A percentile compares a stretch with the other conserved stretches of the same genome.
These are phyloP conservation scores for Psilocybe cubensis DNA, from an alignment of 768 basidiomycete species.

Conservation along the genomic window DNA sequence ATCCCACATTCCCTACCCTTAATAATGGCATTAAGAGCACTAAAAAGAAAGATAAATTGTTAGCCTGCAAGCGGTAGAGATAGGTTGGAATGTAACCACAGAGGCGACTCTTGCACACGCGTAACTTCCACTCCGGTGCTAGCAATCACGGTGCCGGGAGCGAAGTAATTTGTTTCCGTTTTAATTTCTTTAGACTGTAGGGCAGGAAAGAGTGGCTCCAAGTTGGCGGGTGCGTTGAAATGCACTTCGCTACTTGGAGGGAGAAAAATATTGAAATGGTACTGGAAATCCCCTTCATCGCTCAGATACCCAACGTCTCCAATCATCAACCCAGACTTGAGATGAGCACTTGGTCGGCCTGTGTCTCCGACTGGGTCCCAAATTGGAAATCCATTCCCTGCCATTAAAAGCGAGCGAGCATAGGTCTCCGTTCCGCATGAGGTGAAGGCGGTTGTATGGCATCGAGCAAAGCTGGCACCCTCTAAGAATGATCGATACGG, in stretches of 20 bases:
- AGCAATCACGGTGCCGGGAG: not conserved
- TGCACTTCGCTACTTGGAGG: not conserved
- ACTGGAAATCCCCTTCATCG: not conserved
- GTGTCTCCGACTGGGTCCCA: slow-evolving; percentile 10
- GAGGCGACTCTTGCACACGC: not conserved
- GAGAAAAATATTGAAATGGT: not conserved
- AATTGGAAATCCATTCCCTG: slow-evolving; percentile 10
- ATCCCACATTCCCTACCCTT: slow-evolving; percentile 13
- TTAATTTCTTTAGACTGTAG: not conserved
- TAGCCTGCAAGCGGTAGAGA: not conserved
- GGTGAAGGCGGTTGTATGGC: not conserved
- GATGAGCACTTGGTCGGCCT: slow-evolving; percentile 7
- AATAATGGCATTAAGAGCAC: slow-evolving; percentile 2
- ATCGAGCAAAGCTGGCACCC: not conserved
- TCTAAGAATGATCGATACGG: not conserved
- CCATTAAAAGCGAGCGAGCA: slow-evolving; percentile 7
- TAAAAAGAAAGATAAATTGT: not conserved
- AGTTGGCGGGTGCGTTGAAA: not conserved
- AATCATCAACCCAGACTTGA: slow-evolving; percentile 11
- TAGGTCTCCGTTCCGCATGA: slow-evolving; percentile 4
- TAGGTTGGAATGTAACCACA: not conserved
- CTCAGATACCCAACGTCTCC: slow-evolving; percentile 20
- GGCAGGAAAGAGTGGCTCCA: not conserved
- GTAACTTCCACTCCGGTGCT: not conserved
- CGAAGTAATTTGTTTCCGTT: not conserved